These are phyloP conservation scores for Colletotrichum kahawae DNA, from an alignment of 2,329 filamentous ascomycete genomes.

Conservation along the genomic window DNA sequence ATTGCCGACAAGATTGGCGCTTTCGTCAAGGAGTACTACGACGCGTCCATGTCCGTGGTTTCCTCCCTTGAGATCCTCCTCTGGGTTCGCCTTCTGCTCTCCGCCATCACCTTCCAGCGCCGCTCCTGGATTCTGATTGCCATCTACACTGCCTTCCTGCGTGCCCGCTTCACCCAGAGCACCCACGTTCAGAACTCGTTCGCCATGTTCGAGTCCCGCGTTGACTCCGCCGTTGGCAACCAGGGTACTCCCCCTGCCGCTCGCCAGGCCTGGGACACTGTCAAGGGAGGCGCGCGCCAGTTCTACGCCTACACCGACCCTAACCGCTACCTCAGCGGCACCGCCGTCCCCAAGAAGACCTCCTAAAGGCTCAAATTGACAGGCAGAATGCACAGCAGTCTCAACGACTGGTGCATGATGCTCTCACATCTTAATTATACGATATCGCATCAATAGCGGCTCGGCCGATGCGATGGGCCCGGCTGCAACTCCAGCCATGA, in stretches of 20 bases:
- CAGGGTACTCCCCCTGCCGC: slow-evolving; percentile 85
- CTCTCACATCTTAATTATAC: background rate
- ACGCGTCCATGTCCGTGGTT: slow-evolving; percentile 92
- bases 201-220: slow-evolving; percentile 70
- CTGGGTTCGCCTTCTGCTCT: slow-evolving; percentile 81
- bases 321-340: slow-evolving; percentile 70
- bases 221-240: slow-evolving; percentile 83
- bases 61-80: slow-evolving; percentile 86
- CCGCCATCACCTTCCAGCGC: slow-evolving; percentile 85
- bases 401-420: background rate
- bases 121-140: slow-evolving; percentile 87
- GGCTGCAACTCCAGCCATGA: slow-evolving; percentile 10
- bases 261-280: slow-evolving; percentile 78
- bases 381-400: background rate
- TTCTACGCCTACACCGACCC: slow-evolving; percentile 82
- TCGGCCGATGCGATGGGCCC: slow-evolving; percentile 14
- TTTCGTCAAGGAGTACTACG: slow-evolving; percentile 99
- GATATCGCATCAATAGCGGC: background rate
- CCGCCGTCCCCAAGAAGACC: slow-evolving; percentile 55
- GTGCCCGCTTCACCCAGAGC: slow-evolving; percentile 89
- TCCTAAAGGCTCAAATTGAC: slow-evolving; percentile 33
- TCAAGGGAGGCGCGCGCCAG: slow-evolving; percentile 76
- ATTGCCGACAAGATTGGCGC: slow-evolving; percentile 83
- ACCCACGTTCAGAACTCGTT: slow-evolving; percentile 89
- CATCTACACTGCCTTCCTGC: slow-evolving; percentile 91